Evolutionary conservation across 1,139 yeast species (phyloP).

Genomic region (Suzukiozyma palmioleophila): DNA sequence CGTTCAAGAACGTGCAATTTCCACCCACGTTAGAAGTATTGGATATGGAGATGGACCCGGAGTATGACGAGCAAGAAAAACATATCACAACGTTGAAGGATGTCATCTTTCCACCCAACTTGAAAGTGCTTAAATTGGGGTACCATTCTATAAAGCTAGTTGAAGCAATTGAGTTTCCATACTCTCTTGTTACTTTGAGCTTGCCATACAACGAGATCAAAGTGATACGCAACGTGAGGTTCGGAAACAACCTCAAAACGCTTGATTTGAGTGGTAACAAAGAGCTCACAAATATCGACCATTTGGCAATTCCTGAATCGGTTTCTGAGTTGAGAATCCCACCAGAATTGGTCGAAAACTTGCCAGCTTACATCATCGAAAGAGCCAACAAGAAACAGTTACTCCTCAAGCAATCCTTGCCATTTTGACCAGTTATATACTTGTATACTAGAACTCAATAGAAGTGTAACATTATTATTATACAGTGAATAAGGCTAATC

Average conservation of each 20-base stretch:
- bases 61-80: constrained; percentile 38
- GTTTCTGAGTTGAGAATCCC: constrained; percentile 35
- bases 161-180: constrained; percentile 40
- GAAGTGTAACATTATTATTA: constrained; percentile 1
- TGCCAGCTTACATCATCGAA: constrained; percentile 39
- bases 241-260: constrained; percentile 30
- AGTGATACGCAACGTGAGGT: constrained; percentile 33
- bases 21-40: constrained; percentile 36
- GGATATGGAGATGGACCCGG: constrained; percentile 43
- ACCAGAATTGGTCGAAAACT: constrained; percentile 29
- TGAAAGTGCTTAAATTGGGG: constrained; percentile 34
- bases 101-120: constrained; percentile 34
- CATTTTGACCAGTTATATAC: constrained; percentile 11
- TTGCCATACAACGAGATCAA: constrained; percentile 39
- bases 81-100: constrained; percentile 42
- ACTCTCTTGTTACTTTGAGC: constrained; percentile 26
- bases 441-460: constrained; percentile 5
- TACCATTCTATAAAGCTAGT: constrained; percentile 38
- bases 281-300: constrained; percentile 37
- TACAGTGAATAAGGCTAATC: background rate
- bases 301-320: constrained; percentile 35
- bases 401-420: constrained; percentile 25
- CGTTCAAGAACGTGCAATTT: constrained; percentile 41
- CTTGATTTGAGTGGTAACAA: constrained; percentile 44
- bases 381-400: constrained; percentile 37